phyloP scores from a whole-genome alignment of 495 filamentous ascomycete species.

The Lasiosphaeris hirsuta region DNA sequence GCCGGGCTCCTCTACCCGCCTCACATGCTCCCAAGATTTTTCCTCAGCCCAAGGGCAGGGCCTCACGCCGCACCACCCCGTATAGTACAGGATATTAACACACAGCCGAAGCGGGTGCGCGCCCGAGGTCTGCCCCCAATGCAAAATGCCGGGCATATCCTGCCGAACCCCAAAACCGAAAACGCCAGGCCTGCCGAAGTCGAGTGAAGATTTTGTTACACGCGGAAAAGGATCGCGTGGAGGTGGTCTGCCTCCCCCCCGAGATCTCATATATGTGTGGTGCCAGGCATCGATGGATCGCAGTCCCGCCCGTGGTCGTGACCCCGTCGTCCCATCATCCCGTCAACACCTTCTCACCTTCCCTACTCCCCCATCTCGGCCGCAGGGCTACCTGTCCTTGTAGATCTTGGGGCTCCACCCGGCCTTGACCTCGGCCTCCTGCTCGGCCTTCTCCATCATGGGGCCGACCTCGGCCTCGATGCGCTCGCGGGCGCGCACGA shows the following conservation, averaged over 20 bases:
- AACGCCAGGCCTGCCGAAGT: slow-evolving; percentile 48
- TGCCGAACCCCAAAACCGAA: slow-evolving; percentile 10
- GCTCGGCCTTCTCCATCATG: slow-evolving; percentile 46
- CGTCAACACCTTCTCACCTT: not conserved
- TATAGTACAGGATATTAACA: too few species aligned
- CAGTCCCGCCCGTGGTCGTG: not conserved
- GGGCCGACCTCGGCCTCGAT: slow-evolving; percentile 77
- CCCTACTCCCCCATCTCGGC: not conserved
- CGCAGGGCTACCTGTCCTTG: slow-evolving; percentile 65
- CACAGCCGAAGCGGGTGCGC: not conserved
- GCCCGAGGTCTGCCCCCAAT: slow-evolving; percentile 1
- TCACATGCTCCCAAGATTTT: too few species aligned
- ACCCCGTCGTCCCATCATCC: not conserved
- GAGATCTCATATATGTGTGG: not conserved
- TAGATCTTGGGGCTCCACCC: slow-evolving; percentile 95
- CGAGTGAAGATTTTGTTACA: slow-evolving; percentile 42
- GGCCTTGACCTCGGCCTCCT: slow-evolving; percentile 67
- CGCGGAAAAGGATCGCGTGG: not conserved
- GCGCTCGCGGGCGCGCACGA: slow-evolving; percentile 83
- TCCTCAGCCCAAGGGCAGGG: too few species aligned
- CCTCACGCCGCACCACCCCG: too few species aligned
- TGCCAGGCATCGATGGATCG: not conserved
- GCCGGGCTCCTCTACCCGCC: too few species aligned
- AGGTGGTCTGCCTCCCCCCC: not conserved
- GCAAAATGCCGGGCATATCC: slow-evolving; percentile 6